These are phyloP conservation scores for Populus euphratica DNA, from an alignment of 345 rosid species.

Conservation along the genomic window DNA sequence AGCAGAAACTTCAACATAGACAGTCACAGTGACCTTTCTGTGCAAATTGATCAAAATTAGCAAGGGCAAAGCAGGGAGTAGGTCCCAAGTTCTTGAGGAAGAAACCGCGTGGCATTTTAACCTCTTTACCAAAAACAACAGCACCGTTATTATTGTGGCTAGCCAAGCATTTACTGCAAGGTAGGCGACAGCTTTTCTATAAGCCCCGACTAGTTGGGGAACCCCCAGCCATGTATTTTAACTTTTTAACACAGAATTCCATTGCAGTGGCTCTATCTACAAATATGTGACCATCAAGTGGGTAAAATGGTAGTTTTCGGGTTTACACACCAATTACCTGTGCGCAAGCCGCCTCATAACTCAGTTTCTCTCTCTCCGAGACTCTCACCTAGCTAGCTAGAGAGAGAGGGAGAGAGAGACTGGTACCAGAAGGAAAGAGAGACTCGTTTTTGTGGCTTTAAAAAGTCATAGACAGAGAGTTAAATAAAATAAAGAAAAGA, in stretches of 20 bases:
- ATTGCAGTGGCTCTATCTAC: background rate
- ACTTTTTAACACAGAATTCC: conserved; percentile 5
- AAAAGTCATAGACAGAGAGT: background rate
- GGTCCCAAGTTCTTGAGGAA: conserved; percentile 19
- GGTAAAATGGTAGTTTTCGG: conserved; percentile 21
- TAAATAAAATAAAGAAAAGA: conserved; percentile 1
- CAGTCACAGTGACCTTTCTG: background rate
- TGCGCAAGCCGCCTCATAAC: conserved; percentile 30
- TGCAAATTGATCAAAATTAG: conserved; percentile 7
- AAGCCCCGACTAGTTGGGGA: conserved; percentile 21
- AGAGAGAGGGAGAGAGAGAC: background rate
- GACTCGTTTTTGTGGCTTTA: background rate
- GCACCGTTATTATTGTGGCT: conserved; percentile 16
- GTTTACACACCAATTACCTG: conserved; percentile 7
- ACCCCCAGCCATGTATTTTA: background rate
- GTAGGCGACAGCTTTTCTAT: background rate
- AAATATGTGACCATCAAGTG: background rate
- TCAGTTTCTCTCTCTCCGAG: conserved; percentile 4
- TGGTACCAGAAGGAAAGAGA: background rate
- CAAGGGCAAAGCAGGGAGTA: conserved; percentile 7
- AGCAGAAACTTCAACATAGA: background rate
- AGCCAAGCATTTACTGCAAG: background rate
- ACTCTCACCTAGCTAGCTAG: background rate
- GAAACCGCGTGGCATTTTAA: conserved; percentile 21
- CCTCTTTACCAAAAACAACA: conserved; percentile 8